Percentiles rank a stretch among this genome's conserved stretches.
Conservation (phyloP, 176 grass and related monocot species). For the Zoysia pacifica region DNA sequence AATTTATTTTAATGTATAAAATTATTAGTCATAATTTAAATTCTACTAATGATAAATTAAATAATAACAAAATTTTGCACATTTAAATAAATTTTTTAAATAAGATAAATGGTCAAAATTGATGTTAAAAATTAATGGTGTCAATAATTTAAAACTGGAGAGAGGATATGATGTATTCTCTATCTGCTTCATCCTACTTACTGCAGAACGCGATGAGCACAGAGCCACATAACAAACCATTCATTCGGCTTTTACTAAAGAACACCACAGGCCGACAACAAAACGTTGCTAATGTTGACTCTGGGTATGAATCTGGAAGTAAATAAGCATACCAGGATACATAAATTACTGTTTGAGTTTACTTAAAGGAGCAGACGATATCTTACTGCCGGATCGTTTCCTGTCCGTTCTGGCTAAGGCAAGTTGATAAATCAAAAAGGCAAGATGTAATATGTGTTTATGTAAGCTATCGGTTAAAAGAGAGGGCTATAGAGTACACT, state of each 20-base stretch:
- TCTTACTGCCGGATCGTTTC: slow-evolving; percentile 5
- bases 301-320: background rate
- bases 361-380: slow-evolving; percentile 25
- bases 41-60: no score
- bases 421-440: background rate
- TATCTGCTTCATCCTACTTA: background rate
- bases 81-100: no score
- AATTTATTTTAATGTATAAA: no score
- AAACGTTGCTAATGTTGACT: background rate
- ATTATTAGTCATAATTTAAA: no score
- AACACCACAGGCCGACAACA: background rate
- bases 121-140: no score
- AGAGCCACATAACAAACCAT: background rate
- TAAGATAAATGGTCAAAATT: no score
- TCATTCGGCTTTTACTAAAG: background rate
- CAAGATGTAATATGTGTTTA: no score
- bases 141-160: no score
- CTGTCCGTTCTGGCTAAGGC: slow-evolving; percentile 23
- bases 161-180: no score
- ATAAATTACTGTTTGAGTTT: slow-evolving; percentile 20
- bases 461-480: no score
- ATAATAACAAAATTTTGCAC: no score
- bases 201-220: background rate
- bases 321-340: background rate
- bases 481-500: no score